Evolutionary conservation across 169 alveolate species (phyloP), one percentile per base, ranked within the genome.

Genomic region (Plasmodium berghei): DNA sequence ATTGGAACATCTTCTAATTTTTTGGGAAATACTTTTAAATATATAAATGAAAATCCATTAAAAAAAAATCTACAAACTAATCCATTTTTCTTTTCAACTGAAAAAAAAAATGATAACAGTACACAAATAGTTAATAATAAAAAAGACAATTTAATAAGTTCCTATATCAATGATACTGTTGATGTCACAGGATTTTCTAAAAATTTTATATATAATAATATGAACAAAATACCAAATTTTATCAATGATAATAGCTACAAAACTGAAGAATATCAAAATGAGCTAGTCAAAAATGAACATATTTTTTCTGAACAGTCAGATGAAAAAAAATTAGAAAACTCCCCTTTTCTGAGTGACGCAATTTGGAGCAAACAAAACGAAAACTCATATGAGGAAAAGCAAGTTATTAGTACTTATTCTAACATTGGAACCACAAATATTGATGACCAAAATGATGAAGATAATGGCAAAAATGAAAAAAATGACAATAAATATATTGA

Each of bases 1-100:
- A 86, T 86, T 58, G 91, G 91, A 55, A 86, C 59, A 49, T 86
- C 91, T 10, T 86, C 91, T 18, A 86, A 62, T 26, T 86, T 86
- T 46, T 86, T 86, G 49, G 91, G 72, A 71, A 86, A 52, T n/a
- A 86, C 91, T 24, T 86, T 86, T 71, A 86, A 86, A 63, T 86
- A 86, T 86, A 86, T 86, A 70, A 86, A 86, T 86, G 87, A 69
- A 69, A 86, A 86, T 48, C 59, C 91, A 9, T 16, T 86, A 18
- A 86, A 86, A 71, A 86, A 66, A 73, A 86, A 86, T 28, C 56
- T 86, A 45, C 91, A 69, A n/a, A 70, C 48, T 28, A 86, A 86
- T 46, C 40, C 91, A 18, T 86, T 86, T 45, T 86, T 86, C 49
- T 42, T 72, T 10, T 16, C 74, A 45, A 12, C n/a, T 28, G 83